These are phyloP conservation scores for Lasiosphaeria ovina DNA, from an alignment of 495 filamentous ascomycete genomes.

Conservation along the genomic window DNA sequence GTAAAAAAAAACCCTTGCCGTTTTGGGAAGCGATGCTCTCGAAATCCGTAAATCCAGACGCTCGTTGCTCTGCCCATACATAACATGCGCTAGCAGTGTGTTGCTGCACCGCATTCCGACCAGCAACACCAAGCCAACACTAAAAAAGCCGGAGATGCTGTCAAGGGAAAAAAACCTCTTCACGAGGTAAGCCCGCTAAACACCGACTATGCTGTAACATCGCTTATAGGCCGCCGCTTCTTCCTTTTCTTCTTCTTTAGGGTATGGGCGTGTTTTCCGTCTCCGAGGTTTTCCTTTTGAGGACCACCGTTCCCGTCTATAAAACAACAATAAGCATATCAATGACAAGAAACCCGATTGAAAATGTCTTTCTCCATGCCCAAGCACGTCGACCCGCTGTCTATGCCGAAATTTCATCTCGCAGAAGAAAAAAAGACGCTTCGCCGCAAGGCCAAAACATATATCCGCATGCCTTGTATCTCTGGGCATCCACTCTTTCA, in stretches of 20 bases:
- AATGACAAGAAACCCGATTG: neutral
- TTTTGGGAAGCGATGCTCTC: too few relatives aligned
- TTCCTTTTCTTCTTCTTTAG: neutral
- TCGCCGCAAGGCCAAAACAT: conserved; percentile 1
- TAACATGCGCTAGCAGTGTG: too few relatives aligned
- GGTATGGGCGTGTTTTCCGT: neutral
- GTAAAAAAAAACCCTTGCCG: too few relatives aligned
- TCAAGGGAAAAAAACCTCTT: neutral
- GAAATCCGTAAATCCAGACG: too few relatives aligned
- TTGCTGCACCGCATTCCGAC: neutral
- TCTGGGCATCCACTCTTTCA: neutral
- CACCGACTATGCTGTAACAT: neutral
- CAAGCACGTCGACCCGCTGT: neutral
- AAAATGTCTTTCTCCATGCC: neutral
- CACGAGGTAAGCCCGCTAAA: neutral
- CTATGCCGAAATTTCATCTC: neutral
- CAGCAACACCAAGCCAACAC: neutral
- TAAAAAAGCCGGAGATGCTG: neutral
- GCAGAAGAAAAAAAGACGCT: conserved; percentile 19
- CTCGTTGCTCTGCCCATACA: too few relatives aligned
- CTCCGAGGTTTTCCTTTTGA: neutral
- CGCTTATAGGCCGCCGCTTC: neutral
- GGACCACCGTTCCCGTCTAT: conserved; percentile 7
- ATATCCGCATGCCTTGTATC: neutral
- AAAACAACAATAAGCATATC: conserved; percentile 10